Conservation (phyloP, 768 basidiomycete species). For the Agrocybe pediades region DNA sequence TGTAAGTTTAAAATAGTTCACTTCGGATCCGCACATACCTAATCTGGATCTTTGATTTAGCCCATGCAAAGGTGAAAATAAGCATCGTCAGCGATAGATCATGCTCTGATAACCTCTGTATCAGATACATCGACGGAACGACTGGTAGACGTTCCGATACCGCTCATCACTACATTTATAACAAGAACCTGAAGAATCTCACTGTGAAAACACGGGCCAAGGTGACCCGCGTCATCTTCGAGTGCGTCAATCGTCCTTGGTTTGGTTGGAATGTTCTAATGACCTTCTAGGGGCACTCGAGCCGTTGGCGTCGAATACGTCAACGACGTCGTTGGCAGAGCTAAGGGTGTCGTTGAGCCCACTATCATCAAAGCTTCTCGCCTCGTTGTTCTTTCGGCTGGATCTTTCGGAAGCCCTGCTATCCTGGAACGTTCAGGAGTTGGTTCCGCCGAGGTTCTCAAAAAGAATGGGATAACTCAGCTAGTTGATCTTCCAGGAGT, state of each 20-base stretch:
- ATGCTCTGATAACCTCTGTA: neutral
- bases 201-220: conserved; percentile 34
- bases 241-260: no score
- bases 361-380: conserved; percentile 34
- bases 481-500: conserved; percentile 71
- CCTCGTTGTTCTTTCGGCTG: conserved; percentile 48
- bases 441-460: conserved; percentile 49
- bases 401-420: conserved; percentile 52
- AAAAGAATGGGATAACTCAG: conserved; percentile 43
- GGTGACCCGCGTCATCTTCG: conserved; percentile 48
- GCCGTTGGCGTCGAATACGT: conserved; percentile 54
- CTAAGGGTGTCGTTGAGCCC: conserved; percentile 14
- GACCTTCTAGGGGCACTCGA: conserved; percentile 28
- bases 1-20: no score
- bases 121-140: conserved; percentile 50
- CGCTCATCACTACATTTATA: conserved; percentile 53
- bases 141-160: conserved; percentile 60
- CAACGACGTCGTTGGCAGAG: conserved; percentile 28
- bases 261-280: no score
- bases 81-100: no score
- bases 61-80: conserved; percentile 12
- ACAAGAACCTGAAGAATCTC: conserved; percentile 41
- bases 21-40: no score
- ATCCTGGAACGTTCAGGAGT: conserved; percentile 60
- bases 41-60: no score